Percentiles rank a stretch among this genome's conserved stretches.
These are phyloP conservation scores for Cylindrodendrum hubeiense DNA, from an alignment of 2,329 filamentous ascomycete species.

Conservation along the genomic window DNA sequence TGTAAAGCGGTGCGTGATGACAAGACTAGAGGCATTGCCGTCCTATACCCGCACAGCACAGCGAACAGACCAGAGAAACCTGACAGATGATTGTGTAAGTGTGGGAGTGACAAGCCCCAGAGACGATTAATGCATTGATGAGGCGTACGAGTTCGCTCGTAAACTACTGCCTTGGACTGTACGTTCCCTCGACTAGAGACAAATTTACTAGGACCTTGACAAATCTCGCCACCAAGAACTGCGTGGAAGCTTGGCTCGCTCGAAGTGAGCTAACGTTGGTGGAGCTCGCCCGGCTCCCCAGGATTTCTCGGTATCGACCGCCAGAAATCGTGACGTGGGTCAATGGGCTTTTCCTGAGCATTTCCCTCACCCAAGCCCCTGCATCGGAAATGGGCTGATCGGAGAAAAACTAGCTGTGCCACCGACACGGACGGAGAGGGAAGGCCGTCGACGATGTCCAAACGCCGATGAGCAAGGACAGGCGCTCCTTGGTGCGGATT, in stretches of 20 bases:
- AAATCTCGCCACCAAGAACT: not conserved
- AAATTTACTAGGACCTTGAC: not conserved
- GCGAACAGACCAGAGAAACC: no score
- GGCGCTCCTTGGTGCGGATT: not conserved
- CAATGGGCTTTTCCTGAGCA: conserved; percentile 9
- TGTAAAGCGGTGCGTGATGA: no score
- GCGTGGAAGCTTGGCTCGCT: not conserved
- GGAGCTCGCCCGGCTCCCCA: not conserved
- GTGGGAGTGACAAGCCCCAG: no score
- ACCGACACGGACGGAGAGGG: conserved; percentile 13
- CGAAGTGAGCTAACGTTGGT: not conserved
- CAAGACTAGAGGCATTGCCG: no score
- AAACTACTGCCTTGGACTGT: not conserved
- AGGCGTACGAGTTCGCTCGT: no score
- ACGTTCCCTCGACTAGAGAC: not conserved
- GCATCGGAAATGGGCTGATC: conserved; percentile 25
- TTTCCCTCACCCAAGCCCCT: conserved; percentile 6
- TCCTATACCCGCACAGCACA: no score
- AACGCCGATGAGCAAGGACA: conserved; percentile 17
- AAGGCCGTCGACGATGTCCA: conserved; percentile 16
- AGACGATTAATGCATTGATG: no score
- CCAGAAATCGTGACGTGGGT: conserved; percentile 10
- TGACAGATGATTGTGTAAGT: no score
- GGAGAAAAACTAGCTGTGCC: not conserved
- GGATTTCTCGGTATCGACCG: conserved; percentile 10